Percentiles rank a stretch among this genome's conserved stretches.
phyloP scores from a whole-genome alignment of 805 yeast species.

The Spathaspora passalidarum region DNA sequence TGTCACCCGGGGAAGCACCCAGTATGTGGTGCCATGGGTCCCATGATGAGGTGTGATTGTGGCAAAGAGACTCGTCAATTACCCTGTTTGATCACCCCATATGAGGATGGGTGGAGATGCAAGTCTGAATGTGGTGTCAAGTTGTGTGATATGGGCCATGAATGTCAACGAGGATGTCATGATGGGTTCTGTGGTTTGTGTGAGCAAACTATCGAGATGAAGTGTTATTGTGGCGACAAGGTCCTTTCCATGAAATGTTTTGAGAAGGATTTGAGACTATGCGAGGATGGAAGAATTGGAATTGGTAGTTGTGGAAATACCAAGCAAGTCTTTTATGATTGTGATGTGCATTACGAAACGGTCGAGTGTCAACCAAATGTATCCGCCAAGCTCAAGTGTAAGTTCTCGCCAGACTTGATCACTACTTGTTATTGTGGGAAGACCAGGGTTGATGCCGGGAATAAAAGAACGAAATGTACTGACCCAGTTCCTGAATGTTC shows the following conservation, averaged over 20 bases:
- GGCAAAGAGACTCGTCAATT: slow-evolving; percentile 64
- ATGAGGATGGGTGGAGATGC: slow-evolving; percentile 67
- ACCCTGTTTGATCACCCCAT: slow-evolving; percentile 74
- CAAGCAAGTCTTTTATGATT: slow-evolving; percentile 54
- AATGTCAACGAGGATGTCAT: slow-evolving; percentile 66
- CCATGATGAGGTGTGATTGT: slow-evolving; percentile 67
- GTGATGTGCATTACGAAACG: slow-evolving; percentile 58
- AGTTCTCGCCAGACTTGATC: slow-evolving; percentile 56
- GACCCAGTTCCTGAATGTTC: slow-evolving; percentile 82
- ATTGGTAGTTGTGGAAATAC: slow-evolving; percentile 28
- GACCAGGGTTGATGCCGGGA: slow-evolving; percentile 39
- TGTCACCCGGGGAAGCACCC: slow-evolving; percentile 94
- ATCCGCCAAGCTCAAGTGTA: slow-evolving; percentile 41
- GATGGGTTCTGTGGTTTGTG: slow-evolving; percentile 82
- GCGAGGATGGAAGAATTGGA: slow-evolving; percentile 31
- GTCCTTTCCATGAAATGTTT: slow-evolving; percentile 42
- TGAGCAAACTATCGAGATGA: slow-evolving; percentile 40
- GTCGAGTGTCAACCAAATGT: slow-evolving; percentile 52
- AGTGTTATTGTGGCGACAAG: slow-evolving; percentile 77
- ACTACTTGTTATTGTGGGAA: slow-evolving; percentile 81
- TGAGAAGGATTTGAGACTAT: slow-evolving; percentile 37
- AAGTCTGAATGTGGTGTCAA: slow-evolving; percentile 54
- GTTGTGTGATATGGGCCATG: slow-evolving; percentile 66
- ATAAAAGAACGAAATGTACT: slow-evolving; percentile 54
- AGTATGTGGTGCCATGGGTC: slow-evolving; percentile 75